These are phyloP conservation scores for Plasmodium malariae DNA, from an alignment of 169 alveolate species.

Conservation along the genomic window DNA sequence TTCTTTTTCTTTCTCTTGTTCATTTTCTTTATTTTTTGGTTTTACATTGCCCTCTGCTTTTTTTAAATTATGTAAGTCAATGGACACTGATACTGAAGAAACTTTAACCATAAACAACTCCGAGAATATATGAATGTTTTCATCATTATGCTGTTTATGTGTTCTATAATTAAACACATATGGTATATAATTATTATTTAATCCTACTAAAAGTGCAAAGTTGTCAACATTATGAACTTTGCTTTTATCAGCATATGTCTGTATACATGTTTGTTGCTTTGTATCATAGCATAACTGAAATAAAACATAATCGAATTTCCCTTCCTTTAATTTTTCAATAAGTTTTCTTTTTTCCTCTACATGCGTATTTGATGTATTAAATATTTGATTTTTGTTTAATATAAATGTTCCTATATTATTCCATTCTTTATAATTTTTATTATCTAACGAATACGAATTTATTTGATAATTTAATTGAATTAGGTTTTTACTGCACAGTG, in stretches of 20 bases:
- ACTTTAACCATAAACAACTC: conserved; percentile 19
- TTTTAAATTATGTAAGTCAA: conserved; percentile 17
- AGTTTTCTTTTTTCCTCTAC: conserved; percentile 43
- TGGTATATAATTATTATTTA: conserved; percentile 63
- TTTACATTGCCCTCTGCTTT: conserved; percentile 21
- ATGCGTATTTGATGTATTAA: conserved; percentile 39
- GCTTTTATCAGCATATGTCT: conserved; percentile 40
- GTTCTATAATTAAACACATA: conserved; percentile 28
- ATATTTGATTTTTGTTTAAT: conserved; percentile 28
- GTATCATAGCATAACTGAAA: conserved; percentile 45
- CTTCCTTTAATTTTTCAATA: conserved; percentile 6
- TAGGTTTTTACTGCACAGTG: conserved; percentile 17
- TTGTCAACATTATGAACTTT: conserved; percentile 27
- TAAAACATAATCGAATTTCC: conserved; percentile 41
- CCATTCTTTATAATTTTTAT: conserved; percentile 28
- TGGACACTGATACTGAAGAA: conserved; percentile 27
- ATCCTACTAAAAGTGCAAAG: conserved; percentile 30
- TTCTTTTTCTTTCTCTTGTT: conserved; percentile 3
- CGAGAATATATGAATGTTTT: conserved; percentile 22
- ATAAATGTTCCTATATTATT: conserved; percentile 21
- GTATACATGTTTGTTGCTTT: conserved; percentile 26
- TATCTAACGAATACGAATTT: conserved; percentile 2
- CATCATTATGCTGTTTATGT: conserved; percentile 6
- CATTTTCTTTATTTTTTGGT: conserved; percentile 15
- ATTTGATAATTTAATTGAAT: conserved; percentile 34